These are phyloP conservation scores for Arxiozyma slooffiae DNA, from an alignment of 1,139 yeast species.

Conservation along the genomic window DNA sequence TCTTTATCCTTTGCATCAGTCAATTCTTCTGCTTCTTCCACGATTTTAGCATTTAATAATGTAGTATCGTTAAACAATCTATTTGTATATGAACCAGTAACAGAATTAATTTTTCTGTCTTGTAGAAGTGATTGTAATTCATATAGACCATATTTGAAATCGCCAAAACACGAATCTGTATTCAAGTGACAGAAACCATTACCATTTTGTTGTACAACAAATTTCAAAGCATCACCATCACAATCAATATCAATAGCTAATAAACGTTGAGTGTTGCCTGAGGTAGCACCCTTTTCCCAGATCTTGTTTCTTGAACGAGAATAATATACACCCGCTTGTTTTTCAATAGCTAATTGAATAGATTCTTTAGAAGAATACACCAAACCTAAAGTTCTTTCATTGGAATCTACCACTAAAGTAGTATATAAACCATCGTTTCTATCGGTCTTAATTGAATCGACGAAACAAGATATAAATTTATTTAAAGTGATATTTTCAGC, in stretches of 20 bases:
- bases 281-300: slow-evolving; percentile 94
- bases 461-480: slow-evolving; percentile 43
- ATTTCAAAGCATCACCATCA: slow-evolving; percentile 83
- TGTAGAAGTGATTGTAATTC: slow-evolving; percentile 54
- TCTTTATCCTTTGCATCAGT: slow-evolving; percentile 63
- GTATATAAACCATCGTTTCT: slow-evolving; percentile 79
- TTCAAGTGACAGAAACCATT: slow-evolving; percentile 71
- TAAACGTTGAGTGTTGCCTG: slow-evolving; percentile 85
- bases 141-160: slow-evolving; percentile 46
- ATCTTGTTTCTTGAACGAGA: slow-evolving; percentile 78
- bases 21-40: slow-evolving; percentile 94
- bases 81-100: slow-evolving; percentile 86
- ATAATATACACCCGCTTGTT: slow-evolving; percentile 84
- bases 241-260: slow-evolving; percentile 67
- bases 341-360: slow-evolving; percentile 68
- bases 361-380: slow-evolving; percentile 85
- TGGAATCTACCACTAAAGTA: slow-evolving; percentile 67
- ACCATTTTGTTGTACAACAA: slow-evolving; percentile 78
- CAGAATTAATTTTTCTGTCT: slow-evolving; percentile 48
- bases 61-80: slow-evolving; percentile 72
- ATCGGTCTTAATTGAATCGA: slow-evolving; percentile 61
- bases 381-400: slow-evolving; percentile 66
- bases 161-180: slow-evolving; percentile 69
- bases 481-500: slow-evolving; percentile 15
- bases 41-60: slow-evolving; percentile 73